Conservation (phyloP, 768 basidiomycete species). For the Mycena amicta region DNA sequence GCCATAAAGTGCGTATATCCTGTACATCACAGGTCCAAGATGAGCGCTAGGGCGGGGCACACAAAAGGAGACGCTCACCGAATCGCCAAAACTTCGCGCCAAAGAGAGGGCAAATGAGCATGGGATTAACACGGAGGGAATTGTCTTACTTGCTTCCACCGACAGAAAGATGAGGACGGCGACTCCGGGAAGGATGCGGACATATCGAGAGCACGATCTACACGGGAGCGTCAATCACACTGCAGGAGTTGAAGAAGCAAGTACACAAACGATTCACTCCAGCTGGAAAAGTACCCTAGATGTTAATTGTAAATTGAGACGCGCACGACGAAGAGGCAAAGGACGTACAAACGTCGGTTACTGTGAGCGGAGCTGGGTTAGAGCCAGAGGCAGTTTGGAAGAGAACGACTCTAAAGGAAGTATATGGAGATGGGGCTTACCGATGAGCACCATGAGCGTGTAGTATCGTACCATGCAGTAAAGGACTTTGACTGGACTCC, state of each 20-base stretch:
- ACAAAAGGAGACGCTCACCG: conserved; percentile 7
- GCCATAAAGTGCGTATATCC: conserved; percentile 16
- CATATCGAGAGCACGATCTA: conserved; percentile 17
- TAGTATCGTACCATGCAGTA: conserved; percentile 22
- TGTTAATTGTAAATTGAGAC: not conserved
- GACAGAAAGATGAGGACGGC: conserved; percentile 19
- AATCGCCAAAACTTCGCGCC: conserved; percentile 12
- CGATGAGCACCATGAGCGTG: conserved; percentile 19
- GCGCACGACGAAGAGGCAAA: too few relatives aligned
- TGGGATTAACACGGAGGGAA: not conserved
- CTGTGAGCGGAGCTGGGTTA: conserved; percentile 3
- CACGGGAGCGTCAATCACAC: not conserved
- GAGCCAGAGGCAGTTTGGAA: too few relatives aligned
- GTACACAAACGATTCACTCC: conserved; percentile 18
- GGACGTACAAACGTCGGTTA: conserved; percentile 20
- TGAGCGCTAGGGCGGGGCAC: not conserved
- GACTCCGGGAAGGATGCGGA: conserved; percentile 15
- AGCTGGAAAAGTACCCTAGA: conserved; percentile 19
- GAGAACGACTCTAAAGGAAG: too few relatives aligned
- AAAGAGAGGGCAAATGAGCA: too few relatives aligned
- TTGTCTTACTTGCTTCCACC: too few relatives aligned
- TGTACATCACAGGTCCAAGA: not conserved
- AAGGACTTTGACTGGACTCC: conserved; percentile 17
- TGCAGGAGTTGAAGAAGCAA: not conserved
- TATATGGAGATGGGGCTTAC: conserved; percentile 1